A percentile compares a stretch with the other conserved stretches of the same genome.
phyloP scores from a whole-genome alignment of 768 basidiomycete species.

The Pisolithus albus region DNA sequence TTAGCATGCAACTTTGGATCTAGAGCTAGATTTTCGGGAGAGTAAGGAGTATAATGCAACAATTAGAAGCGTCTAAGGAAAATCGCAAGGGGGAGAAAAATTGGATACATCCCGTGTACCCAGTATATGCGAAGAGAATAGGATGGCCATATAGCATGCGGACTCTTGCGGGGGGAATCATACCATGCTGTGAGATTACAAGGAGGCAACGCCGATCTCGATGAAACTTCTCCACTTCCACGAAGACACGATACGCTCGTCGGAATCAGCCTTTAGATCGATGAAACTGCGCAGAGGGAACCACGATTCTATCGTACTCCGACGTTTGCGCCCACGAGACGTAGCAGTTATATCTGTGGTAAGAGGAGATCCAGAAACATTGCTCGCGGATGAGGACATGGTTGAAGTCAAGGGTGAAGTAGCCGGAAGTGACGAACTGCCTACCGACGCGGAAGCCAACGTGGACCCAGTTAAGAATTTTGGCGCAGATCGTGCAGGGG shows the following conservation, averaged over 20 bases:
- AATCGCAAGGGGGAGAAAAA: too few species aligned
- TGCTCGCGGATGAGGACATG: conserved; percentile 5
- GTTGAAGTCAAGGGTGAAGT: conserved; percentile 5
- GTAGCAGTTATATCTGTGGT: not conserved
- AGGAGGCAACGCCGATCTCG: conserved; percentile 35
- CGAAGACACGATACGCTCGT: conserved; percentile 21
- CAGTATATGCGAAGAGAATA: conserved; percentile 8
- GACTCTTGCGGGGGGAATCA: not conserved
- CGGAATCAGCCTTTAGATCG: conserved; percentile 45
- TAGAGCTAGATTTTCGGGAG: too few species aligned
- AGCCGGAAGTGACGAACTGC: not conserved
- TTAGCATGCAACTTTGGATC: too few species aligned
- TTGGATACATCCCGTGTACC: conserved; percentile 7
- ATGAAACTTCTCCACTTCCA: conserved; percentile 63
- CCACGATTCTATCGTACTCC: conserved; percentile 43
- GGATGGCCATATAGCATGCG: conserved; percentile 4
- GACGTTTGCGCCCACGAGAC: conserved; percentile 20
- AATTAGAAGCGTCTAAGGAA: too few species aligned
- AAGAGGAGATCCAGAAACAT: not conserved
- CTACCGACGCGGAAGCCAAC: not conserved
- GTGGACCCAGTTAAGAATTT: not conserved
- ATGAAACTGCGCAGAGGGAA: conserved; percentile 60
- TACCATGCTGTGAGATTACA: not conserved
- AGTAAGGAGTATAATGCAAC: too few species aligned
- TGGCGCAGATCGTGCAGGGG: not conserved